Percentiles rank a stretch among this genome's conserved stretches.
Evolutionary conservation across 2,329 filamentous ascomycete species (phyloP).

Genomic region (Cladosporium sp.): DNA sequence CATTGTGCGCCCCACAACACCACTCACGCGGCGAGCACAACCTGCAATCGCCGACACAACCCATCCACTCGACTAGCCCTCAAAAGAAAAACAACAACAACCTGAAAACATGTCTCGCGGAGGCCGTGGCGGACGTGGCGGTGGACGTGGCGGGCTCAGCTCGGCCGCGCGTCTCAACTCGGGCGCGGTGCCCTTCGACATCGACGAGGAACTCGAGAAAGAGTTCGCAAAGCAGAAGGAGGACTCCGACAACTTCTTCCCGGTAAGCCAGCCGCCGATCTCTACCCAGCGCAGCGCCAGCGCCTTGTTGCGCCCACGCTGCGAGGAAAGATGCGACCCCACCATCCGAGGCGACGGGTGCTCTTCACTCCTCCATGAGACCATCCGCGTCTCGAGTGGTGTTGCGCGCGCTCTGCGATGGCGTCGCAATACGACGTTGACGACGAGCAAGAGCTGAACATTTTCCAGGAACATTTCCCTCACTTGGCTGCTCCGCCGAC

Average conservation of each 20-base stretch:
- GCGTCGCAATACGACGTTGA: slow-evolving; percentile 14
- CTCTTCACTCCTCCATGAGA: not conserved
- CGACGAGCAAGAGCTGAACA: slow-evolving; percentile 20
- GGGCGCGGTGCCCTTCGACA: slow-evolving; percentile 16
- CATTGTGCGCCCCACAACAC: not conserved
- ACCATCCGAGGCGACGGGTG: not conserved
- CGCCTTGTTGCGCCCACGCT: not conserved
- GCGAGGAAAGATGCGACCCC: not conserved
- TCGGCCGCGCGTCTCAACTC: slow-evolving; percentile 17
- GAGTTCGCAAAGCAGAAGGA: slow-evolving; percentile 20
- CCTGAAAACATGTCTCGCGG: slow-evolving; percentile 16
- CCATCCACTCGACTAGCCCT: not conserved
- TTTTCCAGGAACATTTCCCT: slow-evolving; percentile 21
- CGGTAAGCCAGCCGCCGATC: slow-evolving; percentile 17
- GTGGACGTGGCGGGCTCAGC: slow-evolving; percentile 19
- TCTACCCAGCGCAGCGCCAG: not conserved
- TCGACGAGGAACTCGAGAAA: slow-evolving; percentile 21
- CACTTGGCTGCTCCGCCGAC: slow-evolving; percentile 18
- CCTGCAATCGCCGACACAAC: not conserved
- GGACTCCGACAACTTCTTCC: slow-evolving; percentile 17
- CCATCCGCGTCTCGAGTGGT: not conserved
- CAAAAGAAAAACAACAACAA: not conserved
- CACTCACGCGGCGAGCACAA: not conserved
- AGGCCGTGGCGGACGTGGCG: slow-evolving; percentile 17
- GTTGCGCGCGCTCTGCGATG: slow-evolving; percentile 16